Percentiles rank a stretch among this genome's conserved stretches.
phyloP scores from a whole-genome alignment of 2,329 filamentous ascomycete species.

The Penicillium sp. region DNA sequence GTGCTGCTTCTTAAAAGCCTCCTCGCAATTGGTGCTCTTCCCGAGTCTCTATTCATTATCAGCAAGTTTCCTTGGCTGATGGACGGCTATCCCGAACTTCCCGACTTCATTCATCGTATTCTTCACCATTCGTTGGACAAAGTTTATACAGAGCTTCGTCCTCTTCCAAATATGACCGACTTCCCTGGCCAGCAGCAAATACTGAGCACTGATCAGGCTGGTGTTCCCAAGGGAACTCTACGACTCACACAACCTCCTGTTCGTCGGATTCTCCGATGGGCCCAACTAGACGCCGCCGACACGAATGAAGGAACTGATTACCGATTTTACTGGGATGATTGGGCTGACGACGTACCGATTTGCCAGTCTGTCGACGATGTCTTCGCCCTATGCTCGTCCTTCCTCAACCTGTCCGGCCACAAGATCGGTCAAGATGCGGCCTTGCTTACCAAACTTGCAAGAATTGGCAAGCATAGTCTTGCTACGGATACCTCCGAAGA shows the following conservation, averaged over 20 bases:
- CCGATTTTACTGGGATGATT: slow-evolving; percentile 96
- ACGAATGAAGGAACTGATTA: slow-evolving; percentile 76
- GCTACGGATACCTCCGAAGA: slow-evolving; percentile 68
- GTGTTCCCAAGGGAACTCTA: slow-evolving; percentile 70
- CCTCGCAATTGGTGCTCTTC: slow-evolving; percentile 86
- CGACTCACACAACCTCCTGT: slow-evolving; percentile 62
- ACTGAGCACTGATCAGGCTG: slow-evolving; percentile 65
- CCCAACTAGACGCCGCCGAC: slow-evolving; percentile 77
- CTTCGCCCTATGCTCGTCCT: slow-evolving; percentile 80
- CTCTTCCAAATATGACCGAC: slow-evolving; percentile 46
- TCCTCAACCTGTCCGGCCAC: slow-evolving; percentile 83
- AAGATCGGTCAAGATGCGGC: slow-evolving; percentile 84
- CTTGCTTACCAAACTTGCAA: slow-evolving; percentile 79
- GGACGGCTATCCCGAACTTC: slow-evolving; percentile 80
- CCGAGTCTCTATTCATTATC: slow-evolving; percentile 89
- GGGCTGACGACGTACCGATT: slow-evolving; percentile 88
- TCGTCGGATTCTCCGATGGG: slow-evolving; percentile 79
- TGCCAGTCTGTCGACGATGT: slow-evolving; percentile 91
- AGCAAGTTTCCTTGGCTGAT: slow-evolving; percentile 92
- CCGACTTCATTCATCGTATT: slow-evolving; percentile 82
- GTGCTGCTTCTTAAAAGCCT: slow-evolving; percentile 81
- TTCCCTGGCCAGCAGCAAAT: slow-evolving; percentile 57
- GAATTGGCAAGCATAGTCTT: slow-evolving; percentile 79
- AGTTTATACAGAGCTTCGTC: slow-evolving; percentile 63
- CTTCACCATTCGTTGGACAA: slow-evolving; percentile 80